Evolutionary conservation across 164 flowering plant genomes (phyloP).

Genomic region (Liriodendron chinense): DNA sequence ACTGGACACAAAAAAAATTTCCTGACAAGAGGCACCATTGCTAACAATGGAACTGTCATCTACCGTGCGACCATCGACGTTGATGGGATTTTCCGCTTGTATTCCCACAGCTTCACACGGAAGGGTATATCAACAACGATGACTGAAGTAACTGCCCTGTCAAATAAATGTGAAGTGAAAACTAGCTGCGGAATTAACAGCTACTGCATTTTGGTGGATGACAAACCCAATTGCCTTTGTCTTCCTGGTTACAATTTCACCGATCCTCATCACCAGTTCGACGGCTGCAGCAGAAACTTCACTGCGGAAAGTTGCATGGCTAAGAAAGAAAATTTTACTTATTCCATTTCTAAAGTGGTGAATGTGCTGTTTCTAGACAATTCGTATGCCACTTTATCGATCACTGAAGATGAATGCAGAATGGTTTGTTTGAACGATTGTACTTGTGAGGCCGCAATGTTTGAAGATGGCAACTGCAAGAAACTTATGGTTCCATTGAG

Average conservation of each 20-base stretch:
- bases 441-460: slow-evolving; percentile 30
- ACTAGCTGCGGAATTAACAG: slow-evolving; percentile 19
- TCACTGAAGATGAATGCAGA: slow-evolving; percentile 28
- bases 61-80: slow-evolving; percentile 2
- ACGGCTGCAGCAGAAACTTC: slow-evolving; percentile 29
- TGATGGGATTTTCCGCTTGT: slow-evolving; percentile 10
- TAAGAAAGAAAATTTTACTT: too few relatives aligned
- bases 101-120: neutral
- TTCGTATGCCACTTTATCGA: slow-evolving; percentile 8
- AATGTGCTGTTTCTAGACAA: slow-evolving; percentile 28
- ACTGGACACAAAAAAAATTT: neutral
- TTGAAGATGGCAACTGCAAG: slow-evolving; percentile 4
- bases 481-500: slow-evolving; percentile 30
- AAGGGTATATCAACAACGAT: neutral
- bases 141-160: neutral
- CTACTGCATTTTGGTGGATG: neutral
- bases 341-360: neutral
- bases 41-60: neutral
- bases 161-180: slow-evolving; percentile 7
- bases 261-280: slow-evolving; percentile 19
- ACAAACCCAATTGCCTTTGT: slow-evolving; percentile 23
- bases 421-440: slow-evolving; percentile 35
- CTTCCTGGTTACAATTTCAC: slow-evolving; percentile 12
- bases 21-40: neutral
- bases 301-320: slow-evolving; percentile 13